These are phyloP conservation scores for Nadsonia starkeyi-henricii DNA, from an alignment of 1,139 yeast species.

Conservation along the genomic window DNA sequence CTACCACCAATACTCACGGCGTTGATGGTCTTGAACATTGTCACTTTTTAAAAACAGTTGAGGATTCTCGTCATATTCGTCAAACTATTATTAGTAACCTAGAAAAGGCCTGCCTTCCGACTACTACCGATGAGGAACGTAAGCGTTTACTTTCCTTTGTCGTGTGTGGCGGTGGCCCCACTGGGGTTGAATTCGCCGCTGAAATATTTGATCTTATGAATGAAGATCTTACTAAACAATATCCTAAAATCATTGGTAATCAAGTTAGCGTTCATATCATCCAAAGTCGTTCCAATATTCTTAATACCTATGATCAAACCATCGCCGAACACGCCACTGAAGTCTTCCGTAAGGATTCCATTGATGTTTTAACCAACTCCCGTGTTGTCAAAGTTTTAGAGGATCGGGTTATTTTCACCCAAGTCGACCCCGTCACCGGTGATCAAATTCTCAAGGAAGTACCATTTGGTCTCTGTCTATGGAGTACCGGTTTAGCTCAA, in stretches of 20 bases:
- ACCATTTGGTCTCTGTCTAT: constrained; percentile 47
- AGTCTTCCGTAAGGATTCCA: constrained; percentile 42
- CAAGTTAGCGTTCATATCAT: constrained; percentile 48
- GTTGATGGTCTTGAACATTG: constrained; percentile 48
- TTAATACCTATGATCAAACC: constrained; percentile 48
- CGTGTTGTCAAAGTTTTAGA: constrained; percentile 42
- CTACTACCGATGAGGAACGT: constrained; percentile 45
- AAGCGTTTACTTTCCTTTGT: constrained; percentile 45
- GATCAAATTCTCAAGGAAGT: constrained; percentile 31
- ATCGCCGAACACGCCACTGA: constrained; percentile 49
- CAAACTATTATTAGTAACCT: constrained; percentile 38
- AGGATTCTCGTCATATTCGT: constrained; percentile 45
- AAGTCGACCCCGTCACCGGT: constrained; percentile 25
- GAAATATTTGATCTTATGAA: constrained; percentile 46
- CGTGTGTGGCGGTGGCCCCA: constrained; percentile 60
- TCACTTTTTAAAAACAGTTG: constrained; percentile 47
- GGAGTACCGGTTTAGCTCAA: constrained; percentile 59
- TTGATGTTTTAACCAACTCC: constrained; percentile 44
- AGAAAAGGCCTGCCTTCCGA: constrained; percentile 47
- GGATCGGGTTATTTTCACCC: constrained; percentile 40
- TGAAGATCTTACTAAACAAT: constrained; percentile 40
- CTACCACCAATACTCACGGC: constrained; percentile 50
- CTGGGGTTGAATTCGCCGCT: constrained; percentile 59
- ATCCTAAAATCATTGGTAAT: constrained; percentile 44
- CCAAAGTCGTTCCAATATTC: constrained; percentile 48